Conservation (phyloP, 225 moss, liverwort and hornwort genomes). For the Thuidium tamariscinum region DNA sequence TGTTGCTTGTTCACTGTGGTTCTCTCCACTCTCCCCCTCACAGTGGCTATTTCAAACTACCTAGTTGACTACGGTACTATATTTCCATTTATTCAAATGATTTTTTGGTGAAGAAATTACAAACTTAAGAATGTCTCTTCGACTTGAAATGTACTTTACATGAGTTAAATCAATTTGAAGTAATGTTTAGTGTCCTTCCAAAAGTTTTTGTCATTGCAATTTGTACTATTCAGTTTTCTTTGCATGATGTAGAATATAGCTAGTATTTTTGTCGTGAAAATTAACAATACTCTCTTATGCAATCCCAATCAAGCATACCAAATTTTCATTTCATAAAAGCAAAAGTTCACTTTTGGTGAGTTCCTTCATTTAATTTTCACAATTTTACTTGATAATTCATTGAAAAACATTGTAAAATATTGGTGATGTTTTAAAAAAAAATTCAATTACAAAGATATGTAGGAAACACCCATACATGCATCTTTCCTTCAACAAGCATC, state of each 20-base stretch:
- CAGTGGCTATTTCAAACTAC: neutral
- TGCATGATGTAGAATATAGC: neutral
- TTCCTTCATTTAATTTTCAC: neutral
- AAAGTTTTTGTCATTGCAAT: neutral
- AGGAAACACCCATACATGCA: neutral
- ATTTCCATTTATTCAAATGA: neutral
- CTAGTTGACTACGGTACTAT: neutral
- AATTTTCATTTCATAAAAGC: neutral
- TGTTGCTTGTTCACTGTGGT: slow-evolving; percentile 7
- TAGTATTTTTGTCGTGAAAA: neutral
- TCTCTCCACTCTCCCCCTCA: neutral
- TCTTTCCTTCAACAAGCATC: neutral
- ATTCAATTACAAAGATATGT: rapidly evolving
- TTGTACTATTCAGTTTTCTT: neutral
- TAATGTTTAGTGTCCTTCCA: neutral
- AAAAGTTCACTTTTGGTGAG: neutral
- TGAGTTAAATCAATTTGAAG: neutral
- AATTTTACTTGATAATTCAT: neutral
- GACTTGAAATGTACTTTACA: neutral
- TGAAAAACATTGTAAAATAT: neutral
- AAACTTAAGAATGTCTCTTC: neutral
- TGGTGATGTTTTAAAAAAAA: too few relatives aligned
- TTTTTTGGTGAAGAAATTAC: neutral
- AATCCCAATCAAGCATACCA: neutral
- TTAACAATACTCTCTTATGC: neutral